A percentile compares a stretch with the other conserved stretches of the same genome.
phyloP scores from a whole-genome alignment of 139 green algal genomes.

The Volvox africanus region DNA sequence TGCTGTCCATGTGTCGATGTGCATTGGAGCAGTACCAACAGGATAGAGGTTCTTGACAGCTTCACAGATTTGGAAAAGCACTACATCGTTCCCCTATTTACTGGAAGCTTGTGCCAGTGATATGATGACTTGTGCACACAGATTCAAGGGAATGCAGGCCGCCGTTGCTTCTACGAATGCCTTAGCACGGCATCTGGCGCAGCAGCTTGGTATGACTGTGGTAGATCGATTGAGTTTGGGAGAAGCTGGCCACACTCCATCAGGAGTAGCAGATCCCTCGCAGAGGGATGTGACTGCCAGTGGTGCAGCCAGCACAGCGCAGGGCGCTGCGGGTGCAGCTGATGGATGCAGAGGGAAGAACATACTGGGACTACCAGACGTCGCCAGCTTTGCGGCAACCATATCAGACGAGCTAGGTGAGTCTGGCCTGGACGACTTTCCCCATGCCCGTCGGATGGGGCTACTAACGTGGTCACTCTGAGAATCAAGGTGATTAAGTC shows the following conservation, averaged over 20 bases:
- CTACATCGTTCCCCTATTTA: too few species aligned
- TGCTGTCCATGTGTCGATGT: too few species aligned
- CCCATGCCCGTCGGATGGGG: too few species aligned
- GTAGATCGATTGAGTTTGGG: neutral
- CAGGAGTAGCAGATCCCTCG: too few species aligned
- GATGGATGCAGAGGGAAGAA: neutral
- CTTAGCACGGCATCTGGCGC: conserved; percentile 18
- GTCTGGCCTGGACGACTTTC: neutral
- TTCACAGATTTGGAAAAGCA: too few species aligned
- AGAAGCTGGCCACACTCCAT: neutral
- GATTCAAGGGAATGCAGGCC: conserved; percentile 62
- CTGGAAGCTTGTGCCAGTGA: too few species aligned
- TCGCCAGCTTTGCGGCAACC: neutral
- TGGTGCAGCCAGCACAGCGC: neutral
- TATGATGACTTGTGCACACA: neutral
- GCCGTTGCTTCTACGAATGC: conserved; percentile 42
- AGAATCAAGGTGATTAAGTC: too few species aligned
- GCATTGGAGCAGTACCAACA: too few species aligned
- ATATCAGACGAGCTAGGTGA: conserved; percentile 19
- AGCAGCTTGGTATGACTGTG: conserved; percentile 33
- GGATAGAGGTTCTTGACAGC: too few species aligned
- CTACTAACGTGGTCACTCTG: too few species aligned
- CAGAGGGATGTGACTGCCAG: neutral
- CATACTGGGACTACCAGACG: conserved; percentile 9
- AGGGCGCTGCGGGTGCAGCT: neutral